Base-by-base conservation (phyloP, 2,329 filamentous ascomycete genomes). In the Lasiodiplodia theobromae region DNA sequence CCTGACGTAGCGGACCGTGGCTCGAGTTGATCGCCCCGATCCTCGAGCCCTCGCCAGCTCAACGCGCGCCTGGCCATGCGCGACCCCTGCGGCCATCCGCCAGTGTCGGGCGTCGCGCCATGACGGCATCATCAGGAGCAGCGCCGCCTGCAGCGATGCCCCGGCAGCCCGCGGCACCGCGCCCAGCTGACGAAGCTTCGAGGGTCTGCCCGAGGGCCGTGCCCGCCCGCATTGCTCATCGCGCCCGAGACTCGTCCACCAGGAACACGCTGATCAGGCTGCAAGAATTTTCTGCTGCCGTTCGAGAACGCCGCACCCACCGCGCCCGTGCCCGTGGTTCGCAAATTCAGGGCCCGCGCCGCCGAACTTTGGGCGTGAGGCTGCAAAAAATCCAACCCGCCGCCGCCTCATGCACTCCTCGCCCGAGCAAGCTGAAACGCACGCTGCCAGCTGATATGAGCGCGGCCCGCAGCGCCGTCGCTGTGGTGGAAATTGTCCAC, bases 1-100 rank as follows among this genome's bases (percentile, higher is more conserved):
- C 53, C 56, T 67, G 65, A 67, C 65, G 65, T 67, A 67, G 58
- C 47, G 60, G 44, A 64, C 60, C 44, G 47, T 52, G 47, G 40
- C 57, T 60, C 54, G 60, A 52, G 47, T 34, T 63, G 64, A 58
- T 67, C 65, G 31, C 40, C 40, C 34, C 54, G 31, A 67, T 67
- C 65, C 64, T 57, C 64, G 31, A 37, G 44, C 64, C 21, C 44
- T 47, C 58, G 40, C 44, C 58, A 49, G 38, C 58, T 21, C 40
- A 28, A 18, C 54, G 21, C 54, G 52, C 64, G 44, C 64, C 54
- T 67, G 58, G 37, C 49, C 57, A 57, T 67, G 57, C 34, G 10
- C 31, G 51, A 28, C 54, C 65, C 65, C 65, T 67, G 65, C 65
- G 65, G 18, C 34, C 28, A 51, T 57, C 65, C 21, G 40, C 16